Evolutionary conservation across 1,284 basidiomycete species (phyloP).

Genomic region (Mycosarcoma maydis): DNA sequence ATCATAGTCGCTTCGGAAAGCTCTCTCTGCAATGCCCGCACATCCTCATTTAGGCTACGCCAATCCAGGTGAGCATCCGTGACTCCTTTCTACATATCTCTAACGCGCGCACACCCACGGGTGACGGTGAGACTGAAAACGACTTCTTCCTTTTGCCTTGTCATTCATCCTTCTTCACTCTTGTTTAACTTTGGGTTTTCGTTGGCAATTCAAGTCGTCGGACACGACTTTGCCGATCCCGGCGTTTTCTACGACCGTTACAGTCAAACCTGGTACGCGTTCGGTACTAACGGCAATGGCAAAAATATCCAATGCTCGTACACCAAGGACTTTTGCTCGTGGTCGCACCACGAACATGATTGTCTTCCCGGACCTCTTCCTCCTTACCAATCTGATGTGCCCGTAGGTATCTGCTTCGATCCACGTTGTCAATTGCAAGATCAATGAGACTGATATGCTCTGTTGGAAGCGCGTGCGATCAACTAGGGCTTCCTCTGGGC

Average conservation of each 20-base stretch:
- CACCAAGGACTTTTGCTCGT: conserved; percentile 50
- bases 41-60: conserved; percentile 50
- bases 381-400: conserved; percentile 31
- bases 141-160: no score
- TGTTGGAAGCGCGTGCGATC: background rate
- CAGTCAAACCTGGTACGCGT: conserved; percentile 45
- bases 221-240: conserved; percentile 54
- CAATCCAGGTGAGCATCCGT: conserved; percentile 38
- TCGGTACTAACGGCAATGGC: conserved; percentile 51
- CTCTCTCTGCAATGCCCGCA: no score
- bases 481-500: conserved; percentile 50
- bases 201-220: conserved; percentile 10
- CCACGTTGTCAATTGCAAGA: no score
- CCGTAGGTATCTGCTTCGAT: conserved; percentile 8
- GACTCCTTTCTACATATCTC: no score
- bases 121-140: no score
- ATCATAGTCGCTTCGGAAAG: no score
- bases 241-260: conserved; percentile 48
- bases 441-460: background rate
- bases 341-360: conserved; percentile 47
- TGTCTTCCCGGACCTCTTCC: conserved; percentile 51
- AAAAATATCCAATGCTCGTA: conserved; percentile 53
- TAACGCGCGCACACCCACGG: no score
- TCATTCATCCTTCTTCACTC: no score
- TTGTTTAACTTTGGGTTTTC: no score